phyloP scores from a whole-genome alignment of 805 yeast species.

The Saccharomycodes ludwigii region DNA sequence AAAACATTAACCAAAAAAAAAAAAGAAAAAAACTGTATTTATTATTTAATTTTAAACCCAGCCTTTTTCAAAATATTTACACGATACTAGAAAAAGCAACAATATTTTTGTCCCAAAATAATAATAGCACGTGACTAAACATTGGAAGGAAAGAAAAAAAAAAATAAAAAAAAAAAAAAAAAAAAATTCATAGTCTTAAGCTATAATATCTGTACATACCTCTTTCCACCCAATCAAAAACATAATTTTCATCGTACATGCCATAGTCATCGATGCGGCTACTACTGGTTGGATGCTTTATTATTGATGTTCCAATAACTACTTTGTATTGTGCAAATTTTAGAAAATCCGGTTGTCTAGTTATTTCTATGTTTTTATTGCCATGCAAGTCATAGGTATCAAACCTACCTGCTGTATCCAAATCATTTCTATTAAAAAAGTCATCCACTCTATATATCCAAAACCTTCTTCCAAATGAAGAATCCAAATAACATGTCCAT shows the following conservation, averaged over 20 bases:
- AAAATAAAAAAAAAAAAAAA: too few relatives aligned
- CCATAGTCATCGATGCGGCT: too few relatives aligned
- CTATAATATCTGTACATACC: slow-evolving; percentile 34
- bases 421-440: slow-evolving; percentile 23
- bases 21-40: too few relatives aligned
- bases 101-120: too few relatives aligned
- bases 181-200: slow-evolving; percentile 25
- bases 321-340: slow-evolving; percentile 29
- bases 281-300: too few relatives aligned
- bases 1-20: too few relatives aligned
- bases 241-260: slow-evolving; percentile 26
- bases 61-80: too few relatives aligned
- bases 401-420: slow-evolving; percentile 24
- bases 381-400: slow-evolving; percentile 58
- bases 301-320: too few relatives aligned
- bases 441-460: slow-evolving; percentile 53
- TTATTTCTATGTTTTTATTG: slow-evolving; percentile 34
- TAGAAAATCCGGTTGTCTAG: slow-evolving; percentile 28
- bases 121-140: too few relatives aligned
- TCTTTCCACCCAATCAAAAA: slow-evolving; percentile 31
- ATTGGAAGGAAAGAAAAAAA: too few relatives aligned
- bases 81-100: too few relatives aligned
- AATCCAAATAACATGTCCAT: slow-evolving; percentile 24
- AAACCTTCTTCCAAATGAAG: slow-evolving; percentile 55
- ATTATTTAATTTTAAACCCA: too few relatives aligned